Evolutionary conservation across 805 yeast genomes (phyloP).

Genomic region (Metschnikowia santaceciliae): DNA sequence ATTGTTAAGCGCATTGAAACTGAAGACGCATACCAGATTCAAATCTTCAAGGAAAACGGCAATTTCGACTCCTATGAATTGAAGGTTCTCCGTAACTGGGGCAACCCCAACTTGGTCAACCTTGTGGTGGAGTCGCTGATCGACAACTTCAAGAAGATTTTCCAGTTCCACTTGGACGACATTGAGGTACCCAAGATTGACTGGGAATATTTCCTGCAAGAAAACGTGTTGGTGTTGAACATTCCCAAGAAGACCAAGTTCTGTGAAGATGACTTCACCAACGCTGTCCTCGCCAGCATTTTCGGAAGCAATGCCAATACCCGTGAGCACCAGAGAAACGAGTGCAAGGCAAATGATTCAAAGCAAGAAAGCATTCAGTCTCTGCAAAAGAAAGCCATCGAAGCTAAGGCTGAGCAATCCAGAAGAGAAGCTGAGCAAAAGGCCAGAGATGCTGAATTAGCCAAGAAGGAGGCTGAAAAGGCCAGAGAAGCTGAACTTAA

Average conservation of each 20-base stretch:
- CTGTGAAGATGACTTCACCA: constrained; percentile 16
- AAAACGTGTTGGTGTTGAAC: constrained; percentile 32
- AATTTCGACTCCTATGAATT: constrained; percentile 34
- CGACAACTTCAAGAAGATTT: constrained; percentile 31
- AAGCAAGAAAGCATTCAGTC: not conserved
- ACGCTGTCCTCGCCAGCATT: constrained; percentile 13
- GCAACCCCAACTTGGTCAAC: constrained; percentile 12
- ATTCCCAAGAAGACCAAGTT: constrained; percentile 28
- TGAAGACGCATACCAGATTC: constrained; percentile 33
- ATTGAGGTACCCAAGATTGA: constrained; percentile 30
- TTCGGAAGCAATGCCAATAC: constrained; percentile 5
- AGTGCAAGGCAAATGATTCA: not conserved
- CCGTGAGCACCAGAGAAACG: not conserved
- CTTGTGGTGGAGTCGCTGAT: constrained; percentile 18
- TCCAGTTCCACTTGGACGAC: constrained; percentile 28
- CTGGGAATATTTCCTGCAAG: constrained; percentile 29
- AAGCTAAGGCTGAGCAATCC: not conserved
- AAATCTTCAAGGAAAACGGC: constrained; percentile 33
- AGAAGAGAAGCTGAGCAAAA: constrained; percentile 5
- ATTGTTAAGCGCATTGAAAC: constrained; percentile 35
- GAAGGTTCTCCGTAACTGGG: constrained; percentile 13
- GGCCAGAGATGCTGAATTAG: constrained; percentile 8
- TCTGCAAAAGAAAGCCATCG: not conserved
- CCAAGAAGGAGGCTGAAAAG: constrained; percentile 6
- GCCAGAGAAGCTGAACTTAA: constrained; percentile 4